These are phyloP conservation scores for Vitellaria paradoxa DNA, from an alignment of 179 eudicot species.

Conservation along the genomic window DNA sequence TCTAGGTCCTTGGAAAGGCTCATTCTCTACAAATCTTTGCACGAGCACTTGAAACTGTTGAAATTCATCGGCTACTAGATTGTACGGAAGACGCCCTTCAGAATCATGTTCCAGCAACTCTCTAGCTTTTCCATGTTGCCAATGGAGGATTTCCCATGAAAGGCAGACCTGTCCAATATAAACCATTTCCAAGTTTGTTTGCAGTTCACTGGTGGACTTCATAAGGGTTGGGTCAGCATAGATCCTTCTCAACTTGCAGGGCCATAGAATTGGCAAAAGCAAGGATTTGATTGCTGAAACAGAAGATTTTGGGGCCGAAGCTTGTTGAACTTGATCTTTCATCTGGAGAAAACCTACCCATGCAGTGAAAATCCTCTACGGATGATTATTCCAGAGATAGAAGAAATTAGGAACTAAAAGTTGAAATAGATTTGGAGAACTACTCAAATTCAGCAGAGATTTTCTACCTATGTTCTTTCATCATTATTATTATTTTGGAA, in stretches of 20 bases:
- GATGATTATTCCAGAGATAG: too few species aligned
- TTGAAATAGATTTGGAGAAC: too few species aligned
- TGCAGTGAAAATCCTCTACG: neutral
- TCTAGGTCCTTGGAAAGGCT: constrained; percentile 74
- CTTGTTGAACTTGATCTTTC: constrained; percentile 52
- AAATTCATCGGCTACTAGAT: constrained; percentile 68
- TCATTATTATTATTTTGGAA: too few species aligned
- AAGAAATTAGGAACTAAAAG: too few species aligned
- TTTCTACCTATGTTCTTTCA: too few species aligned
- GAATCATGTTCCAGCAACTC: constrained; percentile 50
- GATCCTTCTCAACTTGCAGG: constrained; percentile 47
- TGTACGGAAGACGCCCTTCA: constrained; percentile 46
- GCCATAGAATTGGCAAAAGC: constrained; percentile 42
- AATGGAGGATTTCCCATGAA: constrained; percentile 85
- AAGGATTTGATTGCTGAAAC: constrained; percentile 44
- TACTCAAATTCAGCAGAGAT: too few species aligned
- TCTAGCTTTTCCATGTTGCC: constrained; percentile 59
- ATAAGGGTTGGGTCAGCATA: constrained; percentile 50
- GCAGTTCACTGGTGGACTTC: constrained; percentile 50
- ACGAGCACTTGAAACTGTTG: constrained; percentile 81
- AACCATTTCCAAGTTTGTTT: constrained; percentile 55
- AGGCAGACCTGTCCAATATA: constrained; percentile 80
- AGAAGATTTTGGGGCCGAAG: constrained; percentile 37
- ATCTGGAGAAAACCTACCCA: constrained; percentile 57
- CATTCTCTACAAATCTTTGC: constrained; percentile 77